Evolutionary conservation across 148 eudicot genomes (phyloP).

Genomic region (Drosera capensis): DNA sequence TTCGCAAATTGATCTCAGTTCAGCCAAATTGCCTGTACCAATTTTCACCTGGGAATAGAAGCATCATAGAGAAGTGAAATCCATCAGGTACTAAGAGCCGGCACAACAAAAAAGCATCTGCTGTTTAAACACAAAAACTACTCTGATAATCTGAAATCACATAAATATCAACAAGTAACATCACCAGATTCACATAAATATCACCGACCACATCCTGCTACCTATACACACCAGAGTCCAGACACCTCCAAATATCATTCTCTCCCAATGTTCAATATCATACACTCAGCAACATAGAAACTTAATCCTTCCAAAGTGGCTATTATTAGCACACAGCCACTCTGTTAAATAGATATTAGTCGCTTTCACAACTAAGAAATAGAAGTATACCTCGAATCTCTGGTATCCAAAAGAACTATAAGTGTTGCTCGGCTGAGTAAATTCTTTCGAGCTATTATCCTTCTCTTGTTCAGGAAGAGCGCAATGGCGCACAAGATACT

Average conservation of each 20-base stretch:
- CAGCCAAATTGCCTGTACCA: constrained; percentile 39
- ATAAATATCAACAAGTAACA: too few relatives aligned
- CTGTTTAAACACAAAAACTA: neutral
- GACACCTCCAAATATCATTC: too few relatives aligned
- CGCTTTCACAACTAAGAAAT: too few relatives aligned
- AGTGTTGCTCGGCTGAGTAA: constrained; percentile 18
- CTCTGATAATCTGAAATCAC: too few relatives aligned
- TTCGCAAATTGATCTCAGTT: constrained; percentile 64
- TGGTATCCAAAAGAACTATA: constrained; percentile 28
- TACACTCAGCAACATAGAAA: neutral
- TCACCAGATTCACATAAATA: too few relatives aligned
- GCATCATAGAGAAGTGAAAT: neutral
- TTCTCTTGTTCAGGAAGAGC: constrained; percentile 52
- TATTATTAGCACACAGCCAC: neutral
- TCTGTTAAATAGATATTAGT: neutral
- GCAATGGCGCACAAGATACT: constrained; percentile 78
- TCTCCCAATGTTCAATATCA: neutral
- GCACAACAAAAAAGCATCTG: constrained; percentile 1
- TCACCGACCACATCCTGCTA: too few relatives aligned
- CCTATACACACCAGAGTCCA: too few relatives aligned
- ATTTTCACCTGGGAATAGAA: constrained; percentile 33
- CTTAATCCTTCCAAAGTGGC: neutral
- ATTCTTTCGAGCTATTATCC: constrained; percentile 33
- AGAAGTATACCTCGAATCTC: constrained; percentile 42
- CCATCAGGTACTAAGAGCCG: neutral